Conservation (phyloP, 495 filamentous ascomycete genomes). For the Staphylotrichum longicolle region DNA sequence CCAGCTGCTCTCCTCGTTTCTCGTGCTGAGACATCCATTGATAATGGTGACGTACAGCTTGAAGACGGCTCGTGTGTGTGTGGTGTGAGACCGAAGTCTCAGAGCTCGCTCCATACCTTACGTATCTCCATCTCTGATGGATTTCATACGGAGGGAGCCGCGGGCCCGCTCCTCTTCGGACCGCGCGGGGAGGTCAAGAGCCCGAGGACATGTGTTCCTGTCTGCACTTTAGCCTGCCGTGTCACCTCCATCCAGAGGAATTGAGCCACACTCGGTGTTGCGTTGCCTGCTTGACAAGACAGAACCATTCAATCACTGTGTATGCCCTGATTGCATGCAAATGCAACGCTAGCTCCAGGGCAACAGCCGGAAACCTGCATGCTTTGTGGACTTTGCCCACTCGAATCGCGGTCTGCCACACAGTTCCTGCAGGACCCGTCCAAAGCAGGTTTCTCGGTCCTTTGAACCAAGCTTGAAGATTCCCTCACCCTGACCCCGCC, state of each 20-base stretch:
- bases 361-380: slow-evolving; percentile 11
- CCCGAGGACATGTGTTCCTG: too few species aligned
- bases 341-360: not conserved
- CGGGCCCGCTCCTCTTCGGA: too few species aligned
- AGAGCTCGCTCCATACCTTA: not conserved
- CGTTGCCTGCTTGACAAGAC: not conserved
- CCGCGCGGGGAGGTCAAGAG: too few species aligned
- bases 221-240: too few species aligned
- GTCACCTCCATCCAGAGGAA: too few species aligned
- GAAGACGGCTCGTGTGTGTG: not conserved
- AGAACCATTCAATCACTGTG: not conserved
- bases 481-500: not conserved
- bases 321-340: not conserved
- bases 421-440: not conserved
- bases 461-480: not conserved
- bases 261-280: not conserved
- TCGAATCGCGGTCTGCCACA: not conserved
- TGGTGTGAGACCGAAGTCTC: not conserved
- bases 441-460: not conserved
- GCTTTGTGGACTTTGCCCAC: not conserved
- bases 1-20: too few species aligned
- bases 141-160: too few species aligned
- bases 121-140: too few species aligned
- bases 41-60: slow-evolving; percentile 3
- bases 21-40: not conserved